Percentiles rank a stretch among this genome's conserved stretches.
Evolutionary conservation across 768 basidiomycete species (phyloP).

Genomic region (Pleurotus giganteus): DNA sequence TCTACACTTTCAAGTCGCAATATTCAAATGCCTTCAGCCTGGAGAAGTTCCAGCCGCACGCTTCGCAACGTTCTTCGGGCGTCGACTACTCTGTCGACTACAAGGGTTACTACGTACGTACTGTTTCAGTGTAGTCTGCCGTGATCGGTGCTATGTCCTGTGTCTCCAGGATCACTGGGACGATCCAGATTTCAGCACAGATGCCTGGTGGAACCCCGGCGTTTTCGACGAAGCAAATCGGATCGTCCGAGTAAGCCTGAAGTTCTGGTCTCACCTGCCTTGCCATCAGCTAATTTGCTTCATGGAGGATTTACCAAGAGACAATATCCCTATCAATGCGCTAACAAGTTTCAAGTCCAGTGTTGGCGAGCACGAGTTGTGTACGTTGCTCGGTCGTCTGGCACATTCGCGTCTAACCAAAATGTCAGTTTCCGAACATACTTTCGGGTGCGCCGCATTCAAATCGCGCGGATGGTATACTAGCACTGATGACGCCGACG

Average conservation of each 20-base stretch:
- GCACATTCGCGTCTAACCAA: neutral
- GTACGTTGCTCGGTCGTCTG: neutral
- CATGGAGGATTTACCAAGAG: neutral
- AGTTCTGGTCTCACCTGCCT: neutral
- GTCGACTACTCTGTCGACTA: slow-evolving; percentile 3
- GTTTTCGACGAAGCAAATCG: neutral
- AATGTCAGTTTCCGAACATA: neutral
- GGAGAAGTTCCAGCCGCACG: neutral
- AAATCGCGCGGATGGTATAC: neutral
- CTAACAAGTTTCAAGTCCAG: neutral
- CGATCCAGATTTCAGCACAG: neutral
- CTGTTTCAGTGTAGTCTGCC: neutral
- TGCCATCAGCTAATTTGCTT: neutral
- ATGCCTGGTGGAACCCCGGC: slow-evolving; percentile 4
- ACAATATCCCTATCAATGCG: neutral
- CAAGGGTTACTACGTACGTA: neutral
- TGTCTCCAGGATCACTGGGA: neutral
- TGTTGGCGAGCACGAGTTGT: neutral
- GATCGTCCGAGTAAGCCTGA: neutral
- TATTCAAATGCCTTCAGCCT: neutral
- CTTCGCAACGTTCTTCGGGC: neutral
- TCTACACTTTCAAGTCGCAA: neutral
- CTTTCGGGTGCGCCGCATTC: neutral
- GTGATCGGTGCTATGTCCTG: neutral
- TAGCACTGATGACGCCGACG: neutral